Base-by-base conservation (phyloP, 2,329 filamentous ascomycete genomes). In the Helminthosporium solani region DNA sequence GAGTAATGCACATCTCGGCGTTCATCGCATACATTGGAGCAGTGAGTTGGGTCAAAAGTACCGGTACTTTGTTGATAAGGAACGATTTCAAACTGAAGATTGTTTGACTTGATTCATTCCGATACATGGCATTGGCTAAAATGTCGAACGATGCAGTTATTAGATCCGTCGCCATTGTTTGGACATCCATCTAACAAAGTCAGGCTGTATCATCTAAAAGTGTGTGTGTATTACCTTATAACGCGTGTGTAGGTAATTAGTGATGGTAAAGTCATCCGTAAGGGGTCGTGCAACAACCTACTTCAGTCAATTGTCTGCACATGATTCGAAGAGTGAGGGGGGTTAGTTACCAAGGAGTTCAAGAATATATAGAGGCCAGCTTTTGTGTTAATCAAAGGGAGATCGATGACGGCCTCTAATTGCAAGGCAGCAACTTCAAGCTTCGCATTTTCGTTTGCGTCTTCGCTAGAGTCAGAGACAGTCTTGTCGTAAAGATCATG, bases 91-190 rank as follows among this genome's bases (percentile, higher is more conserved):
- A 78, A 15, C 92, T 73, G 47, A 90, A 85, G 45, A 88, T 79
- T 0, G 77, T 79, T 42, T 82, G 76, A 15, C 70, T 67, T 7
- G 80, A 74, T 59, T 86, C 82, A 36, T 77, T 80, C 30, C 87
- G 82, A 56, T 94, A 88, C 52, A 92, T 87, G 4, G 87, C 87
- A 61, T 95, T 95, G 28, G 90, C 88, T 14, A 99, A 76, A 4
- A 95, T 80, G 59, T 97, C 91, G 61, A 99, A 97, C 0, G 90
- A 85, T 1, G 90, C 89, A 8, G 92, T 80, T 33, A 97, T 87
- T 2, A 97, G 77, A 59, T 96, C 90, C 43, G 90, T 83, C 0
- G 88, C 83, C 35, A 90, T 84, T 11, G 82, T 79, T 67, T 92
- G 87, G 33, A 87, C 79, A 59, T 96, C 87, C 31, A 86, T 87